Base-by-base conservation (phyloP, 371 early-diverging fungal species). In the Rhizomucor pusillus region DNA sequence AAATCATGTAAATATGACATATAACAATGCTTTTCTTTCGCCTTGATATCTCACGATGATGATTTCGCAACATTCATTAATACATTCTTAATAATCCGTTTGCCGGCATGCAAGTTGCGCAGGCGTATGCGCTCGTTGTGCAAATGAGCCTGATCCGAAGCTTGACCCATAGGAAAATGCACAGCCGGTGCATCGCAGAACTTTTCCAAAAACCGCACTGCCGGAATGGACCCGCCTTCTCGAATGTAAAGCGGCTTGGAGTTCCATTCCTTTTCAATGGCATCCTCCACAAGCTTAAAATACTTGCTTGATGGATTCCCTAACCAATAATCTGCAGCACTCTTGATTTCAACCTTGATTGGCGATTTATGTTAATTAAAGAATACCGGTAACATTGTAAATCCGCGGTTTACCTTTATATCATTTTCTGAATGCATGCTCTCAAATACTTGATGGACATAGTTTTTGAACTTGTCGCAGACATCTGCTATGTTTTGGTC, bases 161-260 rank as follows among this genome's bases (percentile, higher is more conserved):
- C 82, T 63, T 87, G 92, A 22, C 92, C 92, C 84, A 91, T 86
- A 3, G 92, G 91, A 53, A 91, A 77, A 61, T 92, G 86, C 11
- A 92, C 82, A 0, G 88, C 88, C 0, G 82, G 75, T 0, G 89
- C 86, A 19, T 84, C 61, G 57, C 90, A 83, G 29, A 81, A 85
- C 41, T 77, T 75, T 62, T 91, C 92, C 13, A 92, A 76, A 87
- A 86, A 91, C 7, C 88, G 86, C 18, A 92, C 86, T 1, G 91
- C 90, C 0, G 90, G 89, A 46, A 90, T 91, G 1, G 91, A 90
- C 0, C 92, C 92, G 46, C 92, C 92, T 56, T 92, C 92, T 24
- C 92, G 79, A 50, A 92, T 89, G 50, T 65, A 84, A 23, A 78
- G 48, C 13, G 81, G 85, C 37, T 81, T 76, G 18, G 71, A 63